These are phyloP conservation scores for Saturnispora kantuleensis DNA, from an alignment of 805 yeast genomes.

Conservation along the genomic window DNA sequence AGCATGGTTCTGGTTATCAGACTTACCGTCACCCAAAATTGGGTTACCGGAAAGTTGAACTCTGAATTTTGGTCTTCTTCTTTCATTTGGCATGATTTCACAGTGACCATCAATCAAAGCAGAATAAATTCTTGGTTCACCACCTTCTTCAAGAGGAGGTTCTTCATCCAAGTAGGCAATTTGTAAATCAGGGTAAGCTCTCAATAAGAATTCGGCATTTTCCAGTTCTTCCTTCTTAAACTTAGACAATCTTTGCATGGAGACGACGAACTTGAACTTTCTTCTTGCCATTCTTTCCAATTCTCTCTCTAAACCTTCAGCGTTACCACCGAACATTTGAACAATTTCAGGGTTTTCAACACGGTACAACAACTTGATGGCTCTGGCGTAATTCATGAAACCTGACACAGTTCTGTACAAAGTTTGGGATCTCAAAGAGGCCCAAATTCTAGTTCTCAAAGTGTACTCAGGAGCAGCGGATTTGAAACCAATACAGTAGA, in stretches of 20 bases:
- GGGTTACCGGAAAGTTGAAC: slow-evolving; percentile 77
- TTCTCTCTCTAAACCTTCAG: slow-evolving; percentile 92
- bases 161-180: slow-evolving; percentile 94
- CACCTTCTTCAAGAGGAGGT: slow-evolving; percentile 63
- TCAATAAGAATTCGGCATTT: slow-evolving; percentile 68
- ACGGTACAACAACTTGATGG: slow-evolving; percentile 84
- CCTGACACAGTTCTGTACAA: slow-evolving; percentile 95
- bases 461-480: slow-evolving; percentile 96
- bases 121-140: slow-evolving; percentile 62
- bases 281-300: slow-evolving; percentile 83
- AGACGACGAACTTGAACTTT: slow-evolving; percentile 70
- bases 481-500: slow-evolving; percentile 94
- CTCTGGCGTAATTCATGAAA: slow-evolving; percentile 96
- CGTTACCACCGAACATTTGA: slow-evolving; percentile 97
- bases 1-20: slow-evolving; percentile 80
- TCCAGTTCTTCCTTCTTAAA: slow-evolving; percentile 68
- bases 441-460: slow-evolving; percentile 96
- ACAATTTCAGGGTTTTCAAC: slow-evolving; percentile 93
- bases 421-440: slow-evolving; percentile 94
- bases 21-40: slow-evolving; percentile 80
- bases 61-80: slow-evolving; percentile 68
- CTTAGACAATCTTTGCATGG: slow-evolving; percentile 75
- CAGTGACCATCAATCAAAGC: slow-evolving; percentile 76
- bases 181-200: slow-evolving; percentile 78
- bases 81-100: slow-evolving; percentile 60